These are phyloP conservation scores for Fusarium sp. DNA, from an alignment of 2,329 filamentous ascomycete species.

Conservation along the genomic window DNA sequence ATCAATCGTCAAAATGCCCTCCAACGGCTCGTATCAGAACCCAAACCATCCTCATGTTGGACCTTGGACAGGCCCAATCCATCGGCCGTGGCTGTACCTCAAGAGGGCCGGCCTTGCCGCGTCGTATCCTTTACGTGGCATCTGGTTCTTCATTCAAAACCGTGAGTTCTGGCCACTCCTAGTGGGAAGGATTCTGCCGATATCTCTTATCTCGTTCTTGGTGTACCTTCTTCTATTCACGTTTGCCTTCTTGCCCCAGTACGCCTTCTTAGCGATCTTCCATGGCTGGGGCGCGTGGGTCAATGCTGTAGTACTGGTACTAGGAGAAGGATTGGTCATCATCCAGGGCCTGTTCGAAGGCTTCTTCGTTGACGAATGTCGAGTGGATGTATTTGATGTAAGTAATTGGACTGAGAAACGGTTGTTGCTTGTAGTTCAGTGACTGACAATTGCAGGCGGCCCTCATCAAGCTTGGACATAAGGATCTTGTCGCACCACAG, in stretches of 20 bases:
- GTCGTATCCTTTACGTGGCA: slow-evolving; percentile 74
- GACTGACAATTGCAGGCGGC: slow-evolving; percentile 63
- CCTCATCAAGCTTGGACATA: slow-evolving; percentile 78
- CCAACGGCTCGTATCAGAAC: slow-evolving; percentile 12
- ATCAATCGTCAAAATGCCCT: slow-evolving; percentile 32
- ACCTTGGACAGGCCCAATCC: slow-evolving; percentile 41
- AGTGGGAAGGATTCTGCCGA: slow-evolving; percentile 79
- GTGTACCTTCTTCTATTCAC: slow-evolving; percentile 89
- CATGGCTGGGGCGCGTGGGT: slow-evolving; percentile 90
- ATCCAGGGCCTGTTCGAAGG: slow-evolving; percentile 78
- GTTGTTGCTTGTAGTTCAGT: background rate
- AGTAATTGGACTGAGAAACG: slow-evolving; percentile 44
- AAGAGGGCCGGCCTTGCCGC: slow-evolving; percentile 59
- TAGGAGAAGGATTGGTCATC: slow-evolving; percentile 84
- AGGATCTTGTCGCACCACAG: slow-evolving; percentile 74
- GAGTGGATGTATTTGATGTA: slow-evolving; percentile 87
- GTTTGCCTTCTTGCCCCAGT: slow-evolving; percentile 89
- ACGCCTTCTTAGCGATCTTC: slow-evolving; percentile 89
- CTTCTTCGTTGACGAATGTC: slow-evolving; percentile 82
- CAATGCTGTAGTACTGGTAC: slow-evolving; percentile 85
- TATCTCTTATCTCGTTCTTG: slow-evolving; percentile 83
- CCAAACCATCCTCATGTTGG: slow-evolving; percentile 29
- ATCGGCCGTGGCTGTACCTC: slow-evolving; percentile 57
- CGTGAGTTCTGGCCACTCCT: slow-evolving; percentile 87
- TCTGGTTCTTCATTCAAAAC: slow-evolving; percentile 83